phyloP scores from a whole-genome alignment of 352 stramenopile genomes.

The Pythium volutum region DNA sequence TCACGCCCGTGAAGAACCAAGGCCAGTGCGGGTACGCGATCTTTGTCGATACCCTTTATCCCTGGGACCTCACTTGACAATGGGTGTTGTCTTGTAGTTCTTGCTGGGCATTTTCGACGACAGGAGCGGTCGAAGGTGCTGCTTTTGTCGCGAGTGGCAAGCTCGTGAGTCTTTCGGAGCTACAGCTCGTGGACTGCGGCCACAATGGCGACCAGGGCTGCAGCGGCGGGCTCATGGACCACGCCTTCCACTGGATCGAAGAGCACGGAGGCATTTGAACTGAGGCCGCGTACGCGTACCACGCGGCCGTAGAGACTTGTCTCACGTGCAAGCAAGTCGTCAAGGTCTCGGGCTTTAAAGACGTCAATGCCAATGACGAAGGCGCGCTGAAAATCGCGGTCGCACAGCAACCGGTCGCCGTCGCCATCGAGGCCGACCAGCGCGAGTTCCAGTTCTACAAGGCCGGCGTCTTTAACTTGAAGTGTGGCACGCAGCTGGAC shows the following conservation, averaged over 20 bases:
- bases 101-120: slow-evolving; percentile 98
- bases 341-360: slow-evolving; percentile 86
- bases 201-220: slow-evolving; percentile 94
- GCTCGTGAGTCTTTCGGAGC: slow-evolving; percentile 93
- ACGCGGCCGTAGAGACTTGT: slow-evolving; percentile 64
- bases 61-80: neutral
- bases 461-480: slow-evolving; percentile 82
- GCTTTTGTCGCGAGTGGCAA: slow-evolving; percentile 92
- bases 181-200: slow-evolving; percentile 98
- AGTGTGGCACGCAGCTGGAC: slow-evolving; percentile 92
- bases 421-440: slow-evolving; percentile 94
- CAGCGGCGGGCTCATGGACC: slow-evolving; percentile 98
- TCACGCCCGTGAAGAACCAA: slow-evolving; percentile 97
- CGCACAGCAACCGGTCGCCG: slow-evolving; percentile 90
- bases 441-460: slow-evolving; percentile 97
- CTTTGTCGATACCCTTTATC: no score
- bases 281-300: slow-evolving; percentile 95
- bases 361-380: slow-evolving; percentile 84
- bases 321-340: slow-evolving; percentile 80
- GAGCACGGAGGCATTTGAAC: slow-evolving; percentile 89
- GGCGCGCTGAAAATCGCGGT: slow-evolving; percentile 89
- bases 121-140: slow-evolving; percentile 96
- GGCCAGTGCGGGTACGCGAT: slow-evolving; percentile 29
- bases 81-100: slow-evolving; percentile 59
- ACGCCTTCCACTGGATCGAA: slow-evolving; percentile 96